Conservation (phyloP, 2,329 filamentous ascomycete species). For the Xylariales sp. region DNA sequence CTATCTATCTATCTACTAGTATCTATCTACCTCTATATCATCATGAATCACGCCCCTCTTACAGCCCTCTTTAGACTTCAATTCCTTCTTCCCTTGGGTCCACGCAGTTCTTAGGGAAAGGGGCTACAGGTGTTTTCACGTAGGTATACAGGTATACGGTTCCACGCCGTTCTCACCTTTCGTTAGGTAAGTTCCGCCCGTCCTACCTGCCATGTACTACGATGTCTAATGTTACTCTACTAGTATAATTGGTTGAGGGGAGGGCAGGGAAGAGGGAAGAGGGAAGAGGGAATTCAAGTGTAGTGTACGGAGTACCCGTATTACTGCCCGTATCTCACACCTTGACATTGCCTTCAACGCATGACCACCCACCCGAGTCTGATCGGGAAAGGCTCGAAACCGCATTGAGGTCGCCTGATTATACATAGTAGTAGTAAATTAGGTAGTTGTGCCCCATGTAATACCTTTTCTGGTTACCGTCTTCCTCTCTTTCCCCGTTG, state of each 20-base stretch:
- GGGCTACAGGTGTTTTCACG: slow-evolving; percentile 7
- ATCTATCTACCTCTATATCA: too few species aligned
- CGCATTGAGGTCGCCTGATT: slow-evolving; percentile 33
- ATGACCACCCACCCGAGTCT: slow-evolving; percentile 21
- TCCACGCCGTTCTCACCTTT: slow-evolving; percentile 26
- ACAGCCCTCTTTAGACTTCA: not conserved
- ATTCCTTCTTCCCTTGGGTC: not conserved
- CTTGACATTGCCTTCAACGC: slow-evolving; percentile 28
- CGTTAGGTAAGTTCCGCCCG: not conserved
- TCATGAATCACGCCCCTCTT: too few species aligned
- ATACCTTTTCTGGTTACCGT: slow-evolving; percentile 24
- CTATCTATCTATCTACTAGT: too few species aligned
- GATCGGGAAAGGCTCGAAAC: slow-evolving; percentile 33
- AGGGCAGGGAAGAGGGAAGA: not conserved
- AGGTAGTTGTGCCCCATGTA: not conserved
- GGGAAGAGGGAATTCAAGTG: too few species aligned
- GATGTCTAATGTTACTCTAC: not conserved
- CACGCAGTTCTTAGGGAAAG: not conserved
- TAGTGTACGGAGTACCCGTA: too few species aligned
- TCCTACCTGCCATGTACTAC: slow-evolving; percentile 1
- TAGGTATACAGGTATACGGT: not conserved
- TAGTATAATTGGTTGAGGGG: slow-evolving; percentile 19
- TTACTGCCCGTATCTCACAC: slow-evolving; percentile 5
- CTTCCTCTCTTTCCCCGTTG: slow-evolving; percentile 1
- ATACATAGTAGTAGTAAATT: not conserved